A percentile compares a stretch with the other conserved stretches of the same genome.
These are phyloP conservation scores for Beauveria scarabaeidicola DNA, from an alignment of 2,329 filamentous ascomycete genomes.

Conservation along the genomic window DNA sequence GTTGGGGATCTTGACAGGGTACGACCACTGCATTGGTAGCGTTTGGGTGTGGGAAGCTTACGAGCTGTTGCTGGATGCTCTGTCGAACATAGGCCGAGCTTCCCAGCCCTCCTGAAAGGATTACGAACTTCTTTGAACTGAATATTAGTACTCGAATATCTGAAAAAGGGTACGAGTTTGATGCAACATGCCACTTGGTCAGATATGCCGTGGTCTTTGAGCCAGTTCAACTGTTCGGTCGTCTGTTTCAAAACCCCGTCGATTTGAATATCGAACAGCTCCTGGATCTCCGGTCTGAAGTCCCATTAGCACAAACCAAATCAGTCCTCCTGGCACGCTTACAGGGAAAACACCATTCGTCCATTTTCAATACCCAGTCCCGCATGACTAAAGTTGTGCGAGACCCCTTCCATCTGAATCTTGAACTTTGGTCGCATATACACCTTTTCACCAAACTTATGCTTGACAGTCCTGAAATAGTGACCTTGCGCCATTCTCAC, in stretches of 20 bases:
- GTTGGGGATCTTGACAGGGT: slow-evolving; percentile 41
- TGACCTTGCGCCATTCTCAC: slow-evolving; percentile 29
- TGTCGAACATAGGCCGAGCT: slow-evolving; percentile 39
- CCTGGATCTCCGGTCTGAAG: slow-evolving; percentile 32
- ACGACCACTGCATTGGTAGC: slow-evolving; percentile 29
- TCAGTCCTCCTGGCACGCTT: slow-evolving; percentile 13
- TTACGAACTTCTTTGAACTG: slow-evolving; percentile 28
- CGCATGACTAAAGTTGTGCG: slow-evolving; percentile 29
- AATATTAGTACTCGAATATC: background rate
- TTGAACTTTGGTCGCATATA: slow-evolving; percentile 33
- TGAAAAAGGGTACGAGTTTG: background rate
- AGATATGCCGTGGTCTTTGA: slow-evolving; percentile 21
- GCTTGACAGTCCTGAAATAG: slow-evolving; percentile 29
- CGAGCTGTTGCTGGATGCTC: slow-evolving; percentile 29
- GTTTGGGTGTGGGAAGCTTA: slow-evolving; percentile 25
- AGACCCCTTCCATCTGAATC: slow-evolving; percentile 35
- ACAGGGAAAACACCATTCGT: slow-evolving; percentile 32
- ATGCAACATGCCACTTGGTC: slow-evolving; percentile 27
- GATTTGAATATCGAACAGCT: slow-evolving; percentile 34
- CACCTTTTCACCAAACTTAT: slow-evolving; percentile 36
- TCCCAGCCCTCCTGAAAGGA: slow-evolving; percentile 37
- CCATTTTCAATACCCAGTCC: slow-evolving; percentile 31
- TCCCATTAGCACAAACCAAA: background rate
- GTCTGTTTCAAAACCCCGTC: slow-evolving; percentile 31
- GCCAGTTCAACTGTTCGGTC: slow-evolving; percentile 31